Evolutionary conservation across 108 stramenopile genomes (phyloP).

Genomic region (Stephanodiscus minutulus): DNA sequence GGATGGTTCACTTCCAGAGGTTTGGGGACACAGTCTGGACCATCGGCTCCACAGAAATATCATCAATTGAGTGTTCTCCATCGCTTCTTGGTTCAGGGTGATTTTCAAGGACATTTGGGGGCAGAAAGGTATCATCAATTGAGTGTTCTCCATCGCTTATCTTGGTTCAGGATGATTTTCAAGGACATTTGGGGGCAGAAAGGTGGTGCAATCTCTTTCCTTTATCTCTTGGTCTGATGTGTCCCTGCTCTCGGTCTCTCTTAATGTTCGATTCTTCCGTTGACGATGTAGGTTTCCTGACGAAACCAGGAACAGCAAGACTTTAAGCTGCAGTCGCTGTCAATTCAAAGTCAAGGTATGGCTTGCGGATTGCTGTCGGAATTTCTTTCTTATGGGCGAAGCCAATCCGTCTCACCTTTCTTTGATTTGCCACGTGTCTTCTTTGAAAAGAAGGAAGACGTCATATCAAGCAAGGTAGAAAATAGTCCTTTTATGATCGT

Average conservation of each 20-base stretch:
- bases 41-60: constrained; percentile 31
- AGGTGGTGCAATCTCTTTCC: not conserved
- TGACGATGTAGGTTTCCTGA: constrained; percentile 17
- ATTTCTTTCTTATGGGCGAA: not conserved
- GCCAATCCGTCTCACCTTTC: not conserved
- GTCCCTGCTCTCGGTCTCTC: not conserved
- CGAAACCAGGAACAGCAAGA: constrained; percentile 42
- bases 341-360: constrained; percentile 39
- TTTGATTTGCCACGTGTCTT: not conserved
- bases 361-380: not conserved
- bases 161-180: constrained; percentile 58
- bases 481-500: constrained; percentile 36
- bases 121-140: constrained; percentile 55
- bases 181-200: constrained; percentile 61
- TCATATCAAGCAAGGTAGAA: constrained; percentile 10
- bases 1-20: constrained; percentile 58
- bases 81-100: constrained; percentile 57
- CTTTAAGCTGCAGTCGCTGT: constrained; percentile 35
- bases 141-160: constrained; percentile 61
- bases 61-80: constrained; percentile 64
- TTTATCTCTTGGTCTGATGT: not conserved
- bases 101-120: constrained; percentile 64
- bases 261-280: not conserved
- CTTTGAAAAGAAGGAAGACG: constrained; percentile 37
- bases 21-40: constrained; percentile 35